Conservation (phyloP, 2,329 filamentous ascomycete species). For the Sporothrix dimorphospora region DNA sequence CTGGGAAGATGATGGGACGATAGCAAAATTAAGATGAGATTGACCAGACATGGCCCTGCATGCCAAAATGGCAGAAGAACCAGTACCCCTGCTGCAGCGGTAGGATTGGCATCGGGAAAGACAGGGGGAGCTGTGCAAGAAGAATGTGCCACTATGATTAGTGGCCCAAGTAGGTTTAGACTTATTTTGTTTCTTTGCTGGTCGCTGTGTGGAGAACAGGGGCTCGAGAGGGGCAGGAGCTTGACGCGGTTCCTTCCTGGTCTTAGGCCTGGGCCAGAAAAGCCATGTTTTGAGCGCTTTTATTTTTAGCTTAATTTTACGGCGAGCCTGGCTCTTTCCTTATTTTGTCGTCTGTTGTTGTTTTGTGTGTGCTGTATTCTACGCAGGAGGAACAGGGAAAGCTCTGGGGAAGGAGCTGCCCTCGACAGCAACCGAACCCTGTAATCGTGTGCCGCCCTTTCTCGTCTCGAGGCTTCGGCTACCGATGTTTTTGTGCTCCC, state of each 20-base stretch:
- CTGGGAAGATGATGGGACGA: not conserved
- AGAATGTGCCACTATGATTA: constrained; percentile 6
- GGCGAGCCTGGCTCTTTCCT: constrained; percentile 6
- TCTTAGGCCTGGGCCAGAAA: not conserved
- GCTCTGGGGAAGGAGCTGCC: constrained; percentile 10
- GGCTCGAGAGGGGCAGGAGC: not conserved
- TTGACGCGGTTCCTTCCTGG: constrained; percentile 6
- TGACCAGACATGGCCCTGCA: not conserved
- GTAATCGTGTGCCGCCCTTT: not conserved
- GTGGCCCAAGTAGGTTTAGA: constrained; percentile 23
- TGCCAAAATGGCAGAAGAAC: not conserved
- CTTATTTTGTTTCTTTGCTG: not conserved
- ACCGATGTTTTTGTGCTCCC: not conserved
- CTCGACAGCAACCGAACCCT: no score
- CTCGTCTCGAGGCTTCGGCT: not conserved
- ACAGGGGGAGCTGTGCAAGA: constrained; percentile 10
- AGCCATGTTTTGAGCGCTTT: constrained; percentile 13
- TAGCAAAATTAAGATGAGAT: not conserved
- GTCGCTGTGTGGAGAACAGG: not conserved
- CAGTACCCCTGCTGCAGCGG: not conserved
- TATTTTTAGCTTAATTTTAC: constrained; percentile 22
- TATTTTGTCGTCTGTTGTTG: constrained; percentile 3
- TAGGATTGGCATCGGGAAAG: not conserved
- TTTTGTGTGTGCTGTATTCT: constrained; percentile 10
- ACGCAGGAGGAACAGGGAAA: not conserved